Percentiles rank a stretch among this genome's conserved stretches.
Conservation (phyloP, 176 grass and related monocot species). For the Otatea glauca region DNA sequence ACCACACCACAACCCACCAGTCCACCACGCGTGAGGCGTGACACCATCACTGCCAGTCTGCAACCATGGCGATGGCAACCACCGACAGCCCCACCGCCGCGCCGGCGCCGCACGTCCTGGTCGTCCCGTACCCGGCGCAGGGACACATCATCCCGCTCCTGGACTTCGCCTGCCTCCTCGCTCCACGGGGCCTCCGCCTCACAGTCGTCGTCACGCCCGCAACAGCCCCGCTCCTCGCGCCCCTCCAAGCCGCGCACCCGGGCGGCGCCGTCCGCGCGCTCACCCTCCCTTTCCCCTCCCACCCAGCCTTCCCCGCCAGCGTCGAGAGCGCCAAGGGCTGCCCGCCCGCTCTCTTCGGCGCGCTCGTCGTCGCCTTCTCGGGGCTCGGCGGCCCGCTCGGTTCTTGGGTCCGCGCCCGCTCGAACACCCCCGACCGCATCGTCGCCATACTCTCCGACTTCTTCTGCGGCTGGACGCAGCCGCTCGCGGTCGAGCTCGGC, state of each 20-base stretch:
- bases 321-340: constrained; percentile 40
- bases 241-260: constrained; percentile 50
- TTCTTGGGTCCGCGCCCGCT: not conserved
- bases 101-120: constrained; percentile 49
- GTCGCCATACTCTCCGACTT: constrained; percentile 55
- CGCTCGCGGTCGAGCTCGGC: constrained; percentile 45
- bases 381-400: constrained; percentile 35
- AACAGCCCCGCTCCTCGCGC: constrained; percentile 47
- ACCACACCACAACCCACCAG: not conserved
- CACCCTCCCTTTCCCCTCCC: constrained; percentile 50
- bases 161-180: constrained; percentile 53
- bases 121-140: constrained; percentile 62
- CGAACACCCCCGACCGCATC: constrained; percentile 24
- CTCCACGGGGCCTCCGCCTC: constrained; percentile 33
- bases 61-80: constrained; percentile 23
- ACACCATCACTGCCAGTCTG: not conserved
- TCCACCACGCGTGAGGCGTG: not conserved
- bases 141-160: constrained; percentile 72
- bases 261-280: constrained; percentile 34
- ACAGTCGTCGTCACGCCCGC: constrained; percentile 56
- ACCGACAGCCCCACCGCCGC: not conserved
- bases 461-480: constrained; percentile 57
- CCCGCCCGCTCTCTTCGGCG: constrained; percentile 5
- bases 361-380: constrained; percentile 30
- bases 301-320: constrained; percentile 50